A percentile compares a stretch with the other conserved stretches of the same genome.
phyloP scores from a whole-genome alignment of 116 monocot genomes.

The Posidonia oceanica region DNA sequence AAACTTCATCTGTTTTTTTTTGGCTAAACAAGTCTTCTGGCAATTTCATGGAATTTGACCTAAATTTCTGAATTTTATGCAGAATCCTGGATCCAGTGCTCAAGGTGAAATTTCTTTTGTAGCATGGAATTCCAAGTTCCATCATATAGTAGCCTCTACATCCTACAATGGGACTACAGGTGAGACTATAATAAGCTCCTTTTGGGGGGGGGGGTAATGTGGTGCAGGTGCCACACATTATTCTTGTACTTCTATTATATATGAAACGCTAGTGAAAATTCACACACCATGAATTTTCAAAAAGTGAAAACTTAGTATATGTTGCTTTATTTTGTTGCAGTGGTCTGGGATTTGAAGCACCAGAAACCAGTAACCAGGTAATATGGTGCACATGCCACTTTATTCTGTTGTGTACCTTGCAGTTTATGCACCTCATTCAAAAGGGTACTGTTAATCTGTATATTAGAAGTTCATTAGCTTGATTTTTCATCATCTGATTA shows the following conservation, averaged over 20 bases:
- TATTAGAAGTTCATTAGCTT: too few species aligned
- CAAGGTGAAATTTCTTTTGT: conserved; percentile 86
- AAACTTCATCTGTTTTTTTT: not conserved
- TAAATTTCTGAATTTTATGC: not conserved
- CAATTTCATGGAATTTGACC: not conserved
- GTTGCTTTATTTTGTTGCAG: conserved; percentile 28
- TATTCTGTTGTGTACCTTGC: not conserved
- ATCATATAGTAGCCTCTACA: conserved; percentile 83
- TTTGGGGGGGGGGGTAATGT: too few species aligned
- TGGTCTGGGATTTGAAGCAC: conserved; percentile 90
- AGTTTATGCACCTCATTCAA: not conserved
- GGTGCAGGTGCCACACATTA: not conserved
- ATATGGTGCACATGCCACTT: conserved; percentile 5
- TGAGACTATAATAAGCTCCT: conserved; percentile 6
- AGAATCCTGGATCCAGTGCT: conserved; percentile 48
- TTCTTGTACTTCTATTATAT: not conserved
- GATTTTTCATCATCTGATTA: not conserved
- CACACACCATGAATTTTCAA: not conserved
- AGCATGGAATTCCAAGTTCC: conserved; percentile 96
- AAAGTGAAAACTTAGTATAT: not conserved
- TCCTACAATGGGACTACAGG: conserved; percentile 89
- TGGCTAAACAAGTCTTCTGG: not conserved
- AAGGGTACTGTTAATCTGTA: too few species aligned
- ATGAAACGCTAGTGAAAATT: not conserved
- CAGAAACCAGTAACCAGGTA: conserved; percentile 92